Conservation (phyloP, 495 filamentous ascomycete species). For the Cairneyella variabilis region DNA sequence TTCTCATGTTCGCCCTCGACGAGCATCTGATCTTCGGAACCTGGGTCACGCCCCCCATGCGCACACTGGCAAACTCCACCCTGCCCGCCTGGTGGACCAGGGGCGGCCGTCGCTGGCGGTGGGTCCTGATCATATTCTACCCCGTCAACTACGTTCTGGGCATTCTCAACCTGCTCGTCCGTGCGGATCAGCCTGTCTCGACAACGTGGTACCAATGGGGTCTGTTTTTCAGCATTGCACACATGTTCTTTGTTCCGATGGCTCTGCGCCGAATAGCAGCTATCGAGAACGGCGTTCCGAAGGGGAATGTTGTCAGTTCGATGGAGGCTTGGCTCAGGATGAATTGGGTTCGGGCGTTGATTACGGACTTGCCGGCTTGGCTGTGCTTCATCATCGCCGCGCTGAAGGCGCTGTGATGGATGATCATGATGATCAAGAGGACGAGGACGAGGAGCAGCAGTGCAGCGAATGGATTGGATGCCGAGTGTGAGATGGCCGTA, state of each 20-base stretch:
- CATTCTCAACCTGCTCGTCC: slow-evolving; percentile 10
- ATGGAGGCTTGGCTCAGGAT: slow-evolving; percentile 9
- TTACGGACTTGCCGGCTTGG: slow-evolving; percentile 7
- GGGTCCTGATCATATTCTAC: not conserved
- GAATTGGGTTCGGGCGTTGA: slow-evolving; percentile 10
- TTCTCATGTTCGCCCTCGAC: slow-evolving; percentile 6
- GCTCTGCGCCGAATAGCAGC: not conserved
- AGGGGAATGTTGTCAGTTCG: not conserved
- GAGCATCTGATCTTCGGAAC: not conserved
- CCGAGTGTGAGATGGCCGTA: no score
- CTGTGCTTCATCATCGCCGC: slow-evolving; percentile 3
- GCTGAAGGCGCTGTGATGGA: slow-evolving; percentile 11
- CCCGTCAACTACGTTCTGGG: slow-evolving; percentile 6
- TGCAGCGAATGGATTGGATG: no score
- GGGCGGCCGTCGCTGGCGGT: not conserved
- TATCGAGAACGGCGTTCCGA: slow-evolving; percentile 4
- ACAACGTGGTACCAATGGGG: not conserved
- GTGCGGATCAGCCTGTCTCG: not conserved
- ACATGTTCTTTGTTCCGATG: slow-evolving; percentile 3
- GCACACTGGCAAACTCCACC: not conserved
- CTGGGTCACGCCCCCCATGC: not conserved
- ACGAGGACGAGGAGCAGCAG: no score
- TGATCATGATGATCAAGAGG: no score
- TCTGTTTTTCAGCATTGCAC: slow-evolving; percentile 7
- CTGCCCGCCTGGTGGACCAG: not conserved